Evolutionary conservation across 2,329 filamentous ascomycete genomes (phyloP).

Genomic region (Metarhizium album): DNA sequence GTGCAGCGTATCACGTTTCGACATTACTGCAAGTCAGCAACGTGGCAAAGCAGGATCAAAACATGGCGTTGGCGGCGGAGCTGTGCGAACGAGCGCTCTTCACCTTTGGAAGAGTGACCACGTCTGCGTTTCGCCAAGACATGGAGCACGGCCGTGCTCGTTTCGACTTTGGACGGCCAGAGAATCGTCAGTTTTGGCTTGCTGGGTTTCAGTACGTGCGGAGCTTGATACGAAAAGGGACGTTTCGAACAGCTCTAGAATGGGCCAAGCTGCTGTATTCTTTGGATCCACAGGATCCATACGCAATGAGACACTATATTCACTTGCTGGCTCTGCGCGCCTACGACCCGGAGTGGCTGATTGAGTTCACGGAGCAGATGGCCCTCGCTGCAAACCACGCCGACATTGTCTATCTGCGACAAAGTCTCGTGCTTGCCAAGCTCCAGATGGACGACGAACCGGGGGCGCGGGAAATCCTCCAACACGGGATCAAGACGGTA

Average conservation of each 20-base stretch:
- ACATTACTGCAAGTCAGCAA: constrained; percentile 89
- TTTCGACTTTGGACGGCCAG: constrained; percentile 68
- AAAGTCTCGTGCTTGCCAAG: constrained; percentile 67
- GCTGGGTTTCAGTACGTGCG: constrained; percentile 81
- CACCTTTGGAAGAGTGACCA: constrained; percentile 79
- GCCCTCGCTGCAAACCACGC: constrained; percentile 24
- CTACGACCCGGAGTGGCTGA: constrained; percentile 67
- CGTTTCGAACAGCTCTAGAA: constrained; percentile 84
- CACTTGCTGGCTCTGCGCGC: constrained; percentile 80
- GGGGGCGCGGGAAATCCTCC: constrained; percentile 54
- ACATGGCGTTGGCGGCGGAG: constrained; percentile 76
- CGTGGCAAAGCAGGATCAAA: constrained; percentile 83
- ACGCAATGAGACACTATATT: constrained; percentile 68
- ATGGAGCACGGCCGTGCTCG: constrained; percentile 69
- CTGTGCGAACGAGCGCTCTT: constrained; percentile 86
- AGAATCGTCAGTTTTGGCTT: constrained; percentile 90
- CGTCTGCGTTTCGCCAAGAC: constrained; percentile 69
- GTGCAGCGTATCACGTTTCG: constrained; percentile 73
- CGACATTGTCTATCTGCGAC: constrained; percentile 56
- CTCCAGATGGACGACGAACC: constrained; percentile 57
- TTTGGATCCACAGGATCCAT: constrained; percentile 69
- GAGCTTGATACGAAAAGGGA: constrained; percentile 81
- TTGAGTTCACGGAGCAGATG: constrained; percentile 51
- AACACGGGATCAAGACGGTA: constrained; percentile 56
- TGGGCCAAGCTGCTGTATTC: constrained; percentile 81